Conservation (phyloP, 2,329 filamentous ascomycete species). For the Sarocladium strictum region DNA sequence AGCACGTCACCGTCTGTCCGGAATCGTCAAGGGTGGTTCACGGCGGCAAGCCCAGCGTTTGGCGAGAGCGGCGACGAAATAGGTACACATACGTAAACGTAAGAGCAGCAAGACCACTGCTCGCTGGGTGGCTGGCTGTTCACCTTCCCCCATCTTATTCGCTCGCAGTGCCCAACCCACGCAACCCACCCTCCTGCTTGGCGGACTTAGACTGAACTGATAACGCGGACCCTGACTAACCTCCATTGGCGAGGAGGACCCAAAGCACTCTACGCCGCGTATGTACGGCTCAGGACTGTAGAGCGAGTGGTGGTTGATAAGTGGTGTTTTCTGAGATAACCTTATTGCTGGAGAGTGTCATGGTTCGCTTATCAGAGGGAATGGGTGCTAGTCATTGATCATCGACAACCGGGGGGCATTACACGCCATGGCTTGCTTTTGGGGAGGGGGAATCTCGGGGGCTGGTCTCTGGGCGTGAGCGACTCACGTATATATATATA, state of each 20-base stretch:
- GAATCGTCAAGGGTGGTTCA: not conserved
- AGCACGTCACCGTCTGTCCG: not conserved
- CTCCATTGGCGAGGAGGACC: not conserved
- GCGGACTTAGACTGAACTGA: constrained; percentile 1
- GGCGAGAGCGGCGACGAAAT: constrained; percentile 9
- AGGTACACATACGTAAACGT: constrained; percentile 14
- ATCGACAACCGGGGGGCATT: not conserved
- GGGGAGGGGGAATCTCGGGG: not conserved
- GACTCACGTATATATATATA: not conserved
- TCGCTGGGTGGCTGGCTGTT: not conserved
- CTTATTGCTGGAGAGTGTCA: not conserved
- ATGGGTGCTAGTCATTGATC: not conserved
- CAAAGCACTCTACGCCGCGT: not conserved
- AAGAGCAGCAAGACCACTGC: not conserved
- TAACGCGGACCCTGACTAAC: constrained; percentile 5
- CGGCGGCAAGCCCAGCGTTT: not conserved
- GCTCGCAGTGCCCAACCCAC: not conserved
- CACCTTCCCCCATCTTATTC: no score
- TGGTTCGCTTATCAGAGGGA: not conserved
- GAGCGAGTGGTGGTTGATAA: not conserved
- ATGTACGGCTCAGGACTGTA: not conserved
- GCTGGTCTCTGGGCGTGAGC: not conserved
- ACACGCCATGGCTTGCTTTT: not conserved
- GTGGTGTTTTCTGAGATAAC: not conserved
- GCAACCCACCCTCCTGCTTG: not conserved